Conservation (phyloP, 2,329 filamentous ascomycete species). For the Ophiostoma tasmaniense region DNA sequence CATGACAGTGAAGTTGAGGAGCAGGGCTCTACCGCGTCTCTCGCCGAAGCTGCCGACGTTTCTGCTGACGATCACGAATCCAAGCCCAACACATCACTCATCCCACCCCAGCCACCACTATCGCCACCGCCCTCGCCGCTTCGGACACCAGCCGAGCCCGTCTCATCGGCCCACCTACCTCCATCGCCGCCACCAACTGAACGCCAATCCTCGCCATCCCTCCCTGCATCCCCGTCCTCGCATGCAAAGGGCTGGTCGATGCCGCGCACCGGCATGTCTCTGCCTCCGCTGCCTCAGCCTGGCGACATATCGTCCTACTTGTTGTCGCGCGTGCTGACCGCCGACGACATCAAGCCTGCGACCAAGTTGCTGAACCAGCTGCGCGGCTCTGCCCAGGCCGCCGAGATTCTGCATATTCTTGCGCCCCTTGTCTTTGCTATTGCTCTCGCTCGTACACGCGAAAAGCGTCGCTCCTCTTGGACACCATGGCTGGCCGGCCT, state of each 20-base stretch:
- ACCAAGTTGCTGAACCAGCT: constrained; percentile 76
- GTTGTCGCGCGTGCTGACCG: constrained; percentile 80
- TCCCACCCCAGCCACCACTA: constrained; percentile 17
- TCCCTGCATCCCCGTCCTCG: constrained; percentile 26
- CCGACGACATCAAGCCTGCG: constrained; percentile 93
- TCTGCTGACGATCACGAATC: constrained; percentile 22
- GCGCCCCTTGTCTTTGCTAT: constrained; percentile 80
- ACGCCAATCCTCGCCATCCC: constrained; percentile 19
- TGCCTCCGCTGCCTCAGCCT: constrained; percentile 73
- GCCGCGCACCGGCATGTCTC: constrained; percentile 82
- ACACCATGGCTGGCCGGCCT: constrained; percentile 84
- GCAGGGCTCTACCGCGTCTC: constrained; percentile 17
- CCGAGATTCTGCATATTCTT: constrained; percentile 86
- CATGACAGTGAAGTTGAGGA: constrained; percentile 44
- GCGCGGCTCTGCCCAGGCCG: constrained; percentile 63
- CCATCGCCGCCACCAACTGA: constrained; percentile 21
- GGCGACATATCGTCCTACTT: constrained; percentile 82
- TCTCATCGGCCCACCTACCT: neutral
- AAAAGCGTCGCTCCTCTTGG: constrained; percentile 53
- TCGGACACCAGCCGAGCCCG: constrained; percentile 1
- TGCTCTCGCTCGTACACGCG: constrained; percentile 53
- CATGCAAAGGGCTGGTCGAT: constrained; percentile 68
- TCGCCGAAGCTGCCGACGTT: neutral
- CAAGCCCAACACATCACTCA: neutral
- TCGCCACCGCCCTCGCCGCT: constrained; percentile 20